A percentile compares a stretch with the other conserved stretches of the same genome.
Evolutionary conservation across 495 filamentous ascomycete species (phyloP).

Genomic region (Hyphodiscus hymeniophilus): DNA sequence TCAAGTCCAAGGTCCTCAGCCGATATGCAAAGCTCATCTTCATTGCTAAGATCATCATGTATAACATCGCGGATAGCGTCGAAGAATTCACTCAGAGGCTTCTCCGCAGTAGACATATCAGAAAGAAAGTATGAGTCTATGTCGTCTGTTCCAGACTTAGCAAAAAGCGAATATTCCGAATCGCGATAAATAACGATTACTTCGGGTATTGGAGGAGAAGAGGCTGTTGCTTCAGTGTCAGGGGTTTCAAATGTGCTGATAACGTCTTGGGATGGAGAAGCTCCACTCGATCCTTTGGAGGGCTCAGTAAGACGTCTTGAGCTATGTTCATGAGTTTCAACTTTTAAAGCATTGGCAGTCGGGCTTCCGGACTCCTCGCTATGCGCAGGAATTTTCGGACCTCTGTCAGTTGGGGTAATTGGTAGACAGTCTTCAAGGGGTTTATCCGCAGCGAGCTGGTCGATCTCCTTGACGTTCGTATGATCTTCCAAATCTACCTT

Average conservation of each 20-base stretch:
- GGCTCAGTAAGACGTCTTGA: neutral
- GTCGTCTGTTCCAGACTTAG: constrained; percentile 52
- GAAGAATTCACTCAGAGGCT: constrained; percentile 52
- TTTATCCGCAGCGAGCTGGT: neutral
- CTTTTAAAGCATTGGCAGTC: neutral
- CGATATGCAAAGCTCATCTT: constrained; percentile 62
- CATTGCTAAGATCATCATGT: constrained; percentile 51
- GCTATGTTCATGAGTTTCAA: neutral
- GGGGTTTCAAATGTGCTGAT: constrained; percentile 13
- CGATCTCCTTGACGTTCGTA: neutral
- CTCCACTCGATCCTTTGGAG: no score
- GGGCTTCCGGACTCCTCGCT: neutral
- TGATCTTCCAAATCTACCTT: neutral
- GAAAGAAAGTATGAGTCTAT: constrained; percentile 67
- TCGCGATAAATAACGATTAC: constrained; percentile 57
- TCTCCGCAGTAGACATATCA: constrained; percentile 51
- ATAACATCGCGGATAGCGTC: constrained; percentile 58
- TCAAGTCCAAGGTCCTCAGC: constrained; percentile 62
- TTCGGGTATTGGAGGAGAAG: constrained; percentile 28
- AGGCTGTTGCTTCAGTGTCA: constrained; percentile 17
- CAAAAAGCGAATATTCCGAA: constrained; percentile 63
- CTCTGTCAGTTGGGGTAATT: neutral
- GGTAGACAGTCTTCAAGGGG: neutral
- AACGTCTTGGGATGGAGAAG: no score
- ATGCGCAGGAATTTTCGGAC: neutral